These are phyloP conservation scores for Capsella bursapastoris DNA, from an alignment of 345 rosid species.

Conservation along the genomic window DNA sequence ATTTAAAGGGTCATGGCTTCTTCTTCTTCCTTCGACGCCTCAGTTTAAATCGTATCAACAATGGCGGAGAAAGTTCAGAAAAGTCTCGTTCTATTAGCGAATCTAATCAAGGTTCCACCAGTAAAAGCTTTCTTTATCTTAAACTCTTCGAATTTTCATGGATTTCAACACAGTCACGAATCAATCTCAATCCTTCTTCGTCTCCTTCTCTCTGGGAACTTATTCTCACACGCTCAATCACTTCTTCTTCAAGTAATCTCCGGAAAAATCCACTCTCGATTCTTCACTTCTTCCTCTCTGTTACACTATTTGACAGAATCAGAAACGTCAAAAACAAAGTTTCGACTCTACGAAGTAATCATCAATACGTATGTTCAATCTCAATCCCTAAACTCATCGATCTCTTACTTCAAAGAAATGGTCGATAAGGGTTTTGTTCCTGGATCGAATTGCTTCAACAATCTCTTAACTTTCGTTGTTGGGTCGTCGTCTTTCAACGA, in stretches of 20 bases:
- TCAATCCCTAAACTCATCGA: slow-evolving; percentile 49
- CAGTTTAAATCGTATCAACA: neutral
- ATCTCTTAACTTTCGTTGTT: slow-evolving; percentile 50
- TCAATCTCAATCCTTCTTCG: slow-evolving; percentile 53
- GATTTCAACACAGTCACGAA: slow-evolving; percentile 56
- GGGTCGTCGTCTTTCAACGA: slow-evolving; percentile 49
- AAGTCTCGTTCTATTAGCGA: slow-evolving; percentile 43
- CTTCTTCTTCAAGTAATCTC: slow-evolving; percentile 56
- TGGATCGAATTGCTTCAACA: slow-evolving; percentile 53
- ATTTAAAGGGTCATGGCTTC: no score
- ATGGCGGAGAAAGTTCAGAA: slow-evolving; percentile 44
- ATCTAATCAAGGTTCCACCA: slow-evolving; percentile 64
- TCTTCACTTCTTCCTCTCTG: slow-evolving; percentile 55
- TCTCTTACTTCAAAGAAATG: slow-evolving; percentile 58
- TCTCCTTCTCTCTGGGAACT: slow-evolving; percentile 52
- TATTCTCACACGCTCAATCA: slow-evolving; percentile 52
- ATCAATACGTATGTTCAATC: slow-evolving; percentile 56
- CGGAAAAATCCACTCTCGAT: slow-evolving; percentile 52
- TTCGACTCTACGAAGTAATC: slow-evolving; percentile 56
- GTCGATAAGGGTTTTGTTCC: slow-evolving; percentile 51
- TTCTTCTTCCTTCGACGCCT: neutral
- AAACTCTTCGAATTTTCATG: slow-evolving; percentile 46
- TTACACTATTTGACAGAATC: slow-evolving; percentile 48
- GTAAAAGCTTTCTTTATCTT: slow-evolving; percentile 52
- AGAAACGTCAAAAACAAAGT: slow-evolving; percentile 20